phyloP scores from a whole-genome alignment of 805 yeast species.

The fission yeast (Schizosaccharomyces pombe) region DNA sequence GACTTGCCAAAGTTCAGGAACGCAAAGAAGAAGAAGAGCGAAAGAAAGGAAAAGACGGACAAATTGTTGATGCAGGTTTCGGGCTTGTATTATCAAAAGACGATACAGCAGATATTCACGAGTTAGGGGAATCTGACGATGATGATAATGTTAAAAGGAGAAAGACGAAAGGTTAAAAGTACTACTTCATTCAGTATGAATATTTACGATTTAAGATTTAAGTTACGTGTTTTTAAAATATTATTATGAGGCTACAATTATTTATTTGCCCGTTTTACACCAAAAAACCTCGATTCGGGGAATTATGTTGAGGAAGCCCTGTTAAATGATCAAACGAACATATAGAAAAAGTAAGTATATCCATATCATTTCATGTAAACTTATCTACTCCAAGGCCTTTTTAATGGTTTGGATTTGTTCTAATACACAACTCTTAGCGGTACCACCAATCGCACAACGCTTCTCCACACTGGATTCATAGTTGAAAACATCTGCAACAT shows the following conservation, averaged over 20 bases:
- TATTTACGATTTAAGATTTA: not conserved
- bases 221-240: too few relatives aligned
- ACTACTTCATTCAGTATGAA: not conserved
- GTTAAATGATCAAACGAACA: too few relatives aligned
- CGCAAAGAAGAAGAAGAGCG: not conserved
- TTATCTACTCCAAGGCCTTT: slow-evolving; percentile 6
- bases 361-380: too few relatives aligned
- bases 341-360: too few relatives aligned
- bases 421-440: slow-evolving; percentile 73
- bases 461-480: slow-evolving; percentile 90
- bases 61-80: slow-evolving; percentile 1
- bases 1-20: not conserved
- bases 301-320: not conserved
- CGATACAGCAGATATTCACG: not conserved
- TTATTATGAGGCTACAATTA: too few relatives aligned
- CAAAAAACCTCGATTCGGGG: not conserved
- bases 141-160: not conserved
- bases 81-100: not conserved
- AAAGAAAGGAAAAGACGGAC: not conserved
- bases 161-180: not conserved
- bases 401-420: slow-evolving; percentile 32
- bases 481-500: slow-evolving; percentile 66
- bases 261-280: too few relatives aligned
- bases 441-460: slow-evolving; percentile 91
- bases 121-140: not conserved